Evolutionary conservation across 768 basidiomycete species (phyloP).

Genomic region (Psilocybe sp.): DNA sequence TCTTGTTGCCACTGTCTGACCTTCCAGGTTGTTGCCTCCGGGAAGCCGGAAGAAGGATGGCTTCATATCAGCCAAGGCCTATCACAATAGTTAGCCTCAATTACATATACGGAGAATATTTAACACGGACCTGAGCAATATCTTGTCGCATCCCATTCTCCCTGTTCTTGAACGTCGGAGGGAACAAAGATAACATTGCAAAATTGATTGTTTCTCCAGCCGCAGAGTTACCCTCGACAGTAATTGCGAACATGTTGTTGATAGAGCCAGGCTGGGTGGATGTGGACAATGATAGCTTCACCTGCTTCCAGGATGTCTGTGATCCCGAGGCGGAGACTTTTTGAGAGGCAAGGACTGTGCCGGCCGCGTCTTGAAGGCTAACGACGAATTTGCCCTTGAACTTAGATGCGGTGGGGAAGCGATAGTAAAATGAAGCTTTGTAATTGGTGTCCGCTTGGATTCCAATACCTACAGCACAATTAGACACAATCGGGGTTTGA

Average conservation of each 20-base stretch:
- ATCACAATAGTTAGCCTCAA: not conserved
- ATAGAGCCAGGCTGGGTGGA: constrained; percentile 34
- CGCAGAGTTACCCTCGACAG: constrained; percentile 39
- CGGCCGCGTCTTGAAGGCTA: constrained; percentile 42
- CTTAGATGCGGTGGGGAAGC: constrained; percentile 43
- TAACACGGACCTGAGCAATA: constrained; percentile 48
- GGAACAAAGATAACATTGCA: constrained; percentile 62
- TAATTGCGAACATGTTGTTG: constrained; percentile 52
- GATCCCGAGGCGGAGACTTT: constrained; percentile 36
- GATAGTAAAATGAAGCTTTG: constrained; percentile 58
- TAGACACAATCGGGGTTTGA: not conserved
- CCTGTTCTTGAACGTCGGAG: constrained; percentile 62
- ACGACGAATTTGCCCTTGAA: constrained; percentile 40
- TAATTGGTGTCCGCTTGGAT: constrained; percentile 51
- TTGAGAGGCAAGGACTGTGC: constrained; percentile 39
- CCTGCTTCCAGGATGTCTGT: constrained; percentile 49
- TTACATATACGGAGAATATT: not conserved
- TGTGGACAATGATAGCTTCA: constrained; percentile 41
- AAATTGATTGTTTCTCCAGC: constrained; percentile 49
- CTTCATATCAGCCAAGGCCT: constrained; percentile 53
- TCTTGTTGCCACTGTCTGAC: constrained; percentile 46
- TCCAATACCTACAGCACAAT: constrained; percentile 44
- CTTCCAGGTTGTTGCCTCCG: constrained; percentile 70
- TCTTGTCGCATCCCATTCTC: constrained; percentile 62
- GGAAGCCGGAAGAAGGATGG: constrained; percentile 67